Percentiles rank a stretch among this genome's conserved stretches.
These are phyloP conservation scores for Mycosphaerella arachidis DNA, from an alignment of 2,329 filamentous ascomycete genomes.

Conservation along the genomic window DNA sequence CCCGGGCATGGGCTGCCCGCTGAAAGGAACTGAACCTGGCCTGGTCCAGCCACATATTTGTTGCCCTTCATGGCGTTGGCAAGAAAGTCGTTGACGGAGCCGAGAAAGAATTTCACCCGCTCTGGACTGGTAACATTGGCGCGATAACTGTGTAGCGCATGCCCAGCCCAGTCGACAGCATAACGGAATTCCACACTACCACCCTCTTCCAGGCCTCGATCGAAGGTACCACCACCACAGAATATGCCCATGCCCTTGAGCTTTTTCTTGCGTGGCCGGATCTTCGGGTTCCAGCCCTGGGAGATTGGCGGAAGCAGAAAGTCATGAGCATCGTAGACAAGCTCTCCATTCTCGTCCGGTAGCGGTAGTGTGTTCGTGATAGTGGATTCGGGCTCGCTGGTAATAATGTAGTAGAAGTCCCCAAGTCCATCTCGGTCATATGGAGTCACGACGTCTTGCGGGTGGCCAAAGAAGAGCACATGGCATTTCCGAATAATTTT, in stretches of 20 bases:
- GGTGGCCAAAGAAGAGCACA: conserved; percentile 50
- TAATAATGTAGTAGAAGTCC: conserved; percentile 53
- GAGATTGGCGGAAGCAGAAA: conserved; percentile 14
- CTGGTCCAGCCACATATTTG: conserved; percentile 52
- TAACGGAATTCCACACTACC: conserved; percentile 61
- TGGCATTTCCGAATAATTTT: conserved; percentile 55
- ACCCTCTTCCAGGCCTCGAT: conserved; percentile 69
- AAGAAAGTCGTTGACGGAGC: conserved; percentile 69
- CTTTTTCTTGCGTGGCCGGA: not conserved
- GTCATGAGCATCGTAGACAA: not conserved
- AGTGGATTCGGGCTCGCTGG: not conserved
- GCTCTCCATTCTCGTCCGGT: not conserved
- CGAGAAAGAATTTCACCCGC: conserved; percentile 55
- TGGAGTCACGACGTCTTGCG: conserved; percentile 50
- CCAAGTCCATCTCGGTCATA: conserved; percentile 64
- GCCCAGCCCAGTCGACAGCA: conserved; percentile 61
- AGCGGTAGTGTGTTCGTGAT: not conserved
- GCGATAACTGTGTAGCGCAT: conserved; percentile 67
- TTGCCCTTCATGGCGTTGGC: conserved; percentile 50
- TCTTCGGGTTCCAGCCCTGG: conserved; percentile 38
- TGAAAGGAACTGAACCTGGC: conserved; percentile 63
- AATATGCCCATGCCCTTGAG: conserved; percentile 63
- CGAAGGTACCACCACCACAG: conserved; percentile 73
- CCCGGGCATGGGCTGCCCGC: conserved; percentile 75
- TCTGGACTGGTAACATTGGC: conserved; percentile 54